Evolutionary conservation across 1,284 basidiomycete species (phyloP).

Genomic region (Volvariella volvacea): DNA sequence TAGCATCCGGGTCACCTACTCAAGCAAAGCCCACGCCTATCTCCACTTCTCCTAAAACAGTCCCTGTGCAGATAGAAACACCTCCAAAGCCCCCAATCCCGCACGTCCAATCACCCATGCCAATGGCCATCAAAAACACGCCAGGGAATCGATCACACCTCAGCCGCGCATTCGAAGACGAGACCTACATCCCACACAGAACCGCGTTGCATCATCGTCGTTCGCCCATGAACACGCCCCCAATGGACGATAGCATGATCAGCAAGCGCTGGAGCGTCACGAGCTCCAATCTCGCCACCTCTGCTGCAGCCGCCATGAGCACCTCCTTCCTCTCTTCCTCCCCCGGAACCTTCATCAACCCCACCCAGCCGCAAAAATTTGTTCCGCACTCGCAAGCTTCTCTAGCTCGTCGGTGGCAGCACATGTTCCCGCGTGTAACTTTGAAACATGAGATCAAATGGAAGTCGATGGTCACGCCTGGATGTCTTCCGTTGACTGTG

Average conservation of each 20-base stretch:
- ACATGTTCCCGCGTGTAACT: conserved; percentile 72
- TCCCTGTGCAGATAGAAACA: conserved; percentile 16
- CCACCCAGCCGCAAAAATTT: conserved; percentile 50
- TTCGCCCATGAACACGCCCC: conserved; percentile 62
- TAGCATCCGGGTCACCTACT: conserved; percentile 33
- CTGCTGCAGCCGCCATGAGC: conserved; percentile 24
- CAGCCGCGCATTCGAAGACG: conserved; percentile 53
- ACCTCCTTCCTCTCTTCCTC: conserved; percentile 51
- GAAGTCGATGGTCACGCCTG: conserved; percentile 79
- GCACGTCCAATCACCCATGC: conserved; percentile 24
- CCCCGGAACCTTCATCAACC: conserved; percentile 49
- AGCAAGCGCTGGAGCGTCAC: conserved; percentile 48
- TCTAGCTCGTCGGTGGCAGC: conserved; percentile 84
- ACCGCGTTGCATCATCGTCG: conserved; percentile 35
- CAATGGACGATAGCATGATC: conserved; percentile 52
- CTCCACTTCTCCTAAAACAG: conserved; percentile 22
- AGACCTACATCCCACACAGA: conserved; percentile 32
- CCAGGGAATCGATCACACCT: conserved; percentile 31
- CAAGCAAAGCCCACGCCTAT: conserved; percentile 16
- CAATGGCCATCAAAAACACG: conserved; percentile 50
- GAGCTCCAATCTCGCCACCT: conserved; percentile 22
- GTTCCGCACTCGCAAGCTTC: conserved; percentile 59
- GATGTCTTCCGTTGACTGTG: conserved; percentile 90
- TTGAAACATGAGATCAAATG: conserved; percentile 91
- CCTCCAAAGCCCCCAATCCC: conserved; percentile 18